Base-by-base conservation (phyloP, 2,329 filamentous ascomycete genomes). In the Penicillium glabrum region DNA sequence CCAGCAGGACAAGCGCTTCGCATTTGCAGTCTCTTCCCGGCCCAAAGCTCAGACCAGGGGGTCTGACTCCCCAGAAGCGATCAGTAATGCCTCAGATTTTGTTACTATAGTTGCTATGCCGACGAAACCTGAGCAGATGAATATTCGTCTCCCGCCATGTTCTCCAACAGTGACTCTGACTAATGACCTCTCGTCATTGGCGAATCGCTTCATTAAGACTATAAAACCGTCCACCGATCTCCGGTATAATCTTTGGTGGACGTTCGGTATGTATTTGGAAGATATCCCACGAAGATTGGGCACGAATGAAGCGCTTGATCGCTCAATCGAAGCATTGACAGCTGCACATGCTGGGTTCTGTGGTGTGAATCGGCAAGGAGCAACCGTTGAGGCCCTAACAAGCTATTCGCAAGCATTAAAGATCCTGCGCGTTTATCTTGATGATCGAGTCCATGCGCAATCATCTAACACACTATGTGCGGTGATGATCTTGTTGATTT, bases 231-330 rank as follows among this genome's bases (percentile, higher is more conserved):
- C 77, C 3, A 74, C 72, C 0, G 78, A 82, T 46, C 68, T 80
- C 19, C 70, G 78, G 19, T 82, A 79, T 59, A 80, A 82, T 45
- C 61, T 83, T 7, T 69, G 69, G 43, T 78, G 77, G 73, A 63
- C 68, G 14, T 83, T 80, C 57, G 81, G 81, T 1, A 61, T 65
- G 0, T 83, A 79, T 59, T 63, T 83, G 11, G 66, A 68, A 1
- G 71, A 79, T n/a, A 66, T 83, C 1, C 81, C 81, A 0, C 63
- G 64, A 35, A 76, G 79, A 0, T 60, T 83, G 1, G 81, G 80
- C 1, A 67, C 58, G 11, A 82, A 79, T 46, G 69, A 72, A 46
- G 79, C 80, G 1, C 68, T 83, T 0, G 80, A 82, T 57, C 71
- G 75, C 7, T 66, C 74, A 8, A 66, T 72, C 3, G 68, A 71